These are phyloP conservation scores for Emericellopsis cladophorae DNA, from an alignment of 2,329 filamentous ascomycete genomes.

Conservation along the genomic window DNA sequence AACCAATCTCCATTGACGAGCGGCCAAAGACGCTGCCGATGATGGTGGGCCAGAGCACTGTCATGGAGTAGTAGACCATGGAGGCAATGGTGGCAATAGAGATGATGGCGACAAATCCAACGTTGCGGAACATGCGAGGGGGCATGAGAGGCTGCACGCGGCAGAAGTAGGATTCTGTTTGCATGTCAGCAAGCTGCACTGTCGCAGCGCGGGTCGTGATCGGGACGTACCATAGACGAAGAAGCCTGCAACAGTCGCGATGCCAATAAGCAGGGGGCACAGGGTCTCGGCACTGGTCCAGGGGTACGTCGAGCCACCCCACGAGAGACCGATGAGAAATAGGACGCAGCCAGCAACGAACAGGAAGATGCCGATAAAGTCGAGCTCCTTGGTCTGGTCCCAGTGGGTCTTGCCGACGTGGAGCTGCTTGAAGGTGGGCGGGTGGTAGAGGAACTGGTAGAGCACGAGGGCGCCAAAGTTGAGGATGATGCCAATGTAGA, in stretches of 20 bases:
- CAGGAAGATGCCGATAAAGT: conserved; percentile 29
- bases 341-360: conserved; percentile 25
- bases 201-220: neutral
- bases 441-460: conserved; percentile 31
- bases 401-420: conserved; percentile 22
- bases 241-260: conserved; percentile 19
- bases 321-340: conserved; percentile 28
- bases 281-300: conserved; percentile 26
- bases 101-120: conserved; percentile 24
- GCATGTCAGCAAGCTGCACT: neutral
- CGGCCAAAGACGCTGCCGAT: conserved; percentile 25
- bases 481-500: conserved; percentile 32
- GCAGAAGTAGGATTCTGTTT: conserved; percentile 19
- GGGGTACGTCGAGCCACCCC: conserved; percentile 26
- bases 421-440: conserved; percentile 29
- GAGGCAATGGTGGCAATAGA: conserved; percentile 23
- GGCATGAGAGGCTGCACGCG: conserved; percentile 26
- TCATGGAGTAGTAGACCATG: conserved; percentile 31
- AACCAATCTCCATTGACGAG: conserved; percentile 22
- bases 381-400: conserved; percentile 28
- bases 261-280: conserved; percentile 22
- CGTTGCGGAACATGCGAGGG: conserved; percentile 25
- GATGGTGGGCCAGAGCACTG: conserved; percentile 29
- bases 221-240: conserved; percentile 18
- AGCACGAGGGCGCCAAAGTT: conserved; percentile 23